These are phyloP conservation scores for Lindgomyces ingoldianus DNA, from an alignment of 495 filamentous ascomycete genomes.

Conservation along the genomic window DNA sequence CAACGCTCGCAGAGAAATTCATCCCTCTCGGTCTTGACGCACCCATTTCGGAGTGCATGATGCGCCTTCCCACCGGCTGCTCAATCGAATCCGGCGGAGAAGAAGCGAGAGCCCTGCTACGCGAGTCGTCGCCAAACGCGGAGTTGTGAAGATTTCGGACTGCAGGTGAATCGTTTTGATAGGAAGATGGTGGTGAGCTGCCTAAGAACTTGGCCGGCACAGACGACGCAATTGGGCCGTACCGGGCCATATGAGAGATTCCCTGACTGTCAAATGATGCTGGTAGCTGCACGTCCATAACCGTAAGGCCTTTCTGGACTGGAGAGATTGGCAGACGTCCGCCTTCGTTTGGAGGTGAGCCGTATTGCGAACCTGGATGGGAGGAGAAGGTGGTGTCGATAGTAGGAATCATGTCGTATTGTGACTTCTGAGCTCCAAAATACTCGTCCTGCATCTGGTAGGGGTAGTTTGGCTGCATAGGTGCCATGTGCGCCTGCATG, in stretches of 20 bases:
- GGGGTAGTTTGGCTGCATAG: slow-evolving; percentile 14
- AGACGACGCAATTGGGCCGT: slow-evolving; percentile 88
- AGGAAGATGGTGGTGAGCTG: slow-evolving; percentile 72
- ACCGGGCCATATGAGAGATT: slow-evolving; percentile 84
- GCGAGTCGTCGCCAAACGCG: slow-evolving; percentile 72
- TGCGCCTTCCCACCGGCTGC: slow-evolving; percentile 67
- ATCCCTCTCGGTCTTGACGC: slow-evolving; percentile 68
- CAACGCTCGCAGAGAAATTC: slow-evolving; percentile 76
- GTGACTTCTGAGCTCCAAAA: slow-evolving; percentile 33
- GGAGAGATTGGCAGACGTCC: slow-evolving; percentile 75
- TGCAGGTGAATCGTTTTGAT: slow-evolving; percentile 67
- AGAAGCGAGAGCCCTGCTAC: slow-evolving; percentile 54
- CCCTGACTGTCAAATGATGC: slow-evolving; percentile 97
- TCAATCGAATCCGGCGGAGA: slow-evolving; percentile 64
- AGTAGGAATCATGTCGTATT: slow-evolving; percentile 63
- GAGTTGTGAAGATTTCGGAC: slow-evolving; percentile 80
- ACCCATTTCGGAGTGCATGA: slow-evolving; percentile 83
- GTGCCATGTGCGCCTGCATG: slow-evolving; percentile 46
- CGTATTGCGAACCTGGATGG: slow-evolving; percentile 76
- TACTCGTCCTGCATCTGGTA: slow-evolving; percentile 32
- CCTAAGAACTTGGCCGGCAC: slow-evolving; percentile 92
- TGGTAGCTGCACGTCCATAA: slow-evolving; percentile 91
- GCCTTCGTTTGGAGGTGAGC: slow-evolving; percentile 78
- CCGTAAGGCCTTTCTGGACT: slow-evolving; percentile 65
- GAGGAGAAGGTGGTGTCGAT: slow-evolving; percentile 81